Percentiles rank a stretch among this genome's conserved stretches.
Conservation (phyloP, 345 rosid genomes). For the Salix brachista region DNA sequence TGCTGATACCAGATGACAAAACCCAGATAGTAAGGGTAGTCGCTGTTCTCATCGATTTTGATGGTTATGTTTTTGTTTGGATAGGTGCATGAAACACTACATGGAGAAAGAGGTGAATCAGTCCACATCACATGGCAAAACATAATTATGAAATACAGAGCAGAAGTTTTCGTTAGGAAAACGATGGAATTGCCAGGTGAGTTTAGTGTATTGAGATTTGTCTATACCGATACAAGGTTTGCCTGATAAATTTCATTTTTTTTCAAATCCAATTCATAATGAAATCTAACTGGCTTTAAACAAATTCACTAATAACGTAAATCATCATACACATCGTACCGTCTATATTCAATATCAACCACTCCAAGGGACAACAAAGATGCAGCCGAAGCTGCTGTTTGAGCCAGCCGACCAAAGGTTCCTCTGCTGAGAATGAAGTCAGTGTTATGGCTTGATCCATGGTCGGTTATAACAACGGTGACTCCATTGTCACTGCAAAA, state of each 20-base stretch:
- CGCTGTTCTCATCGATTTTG: conserved; percentile 64
- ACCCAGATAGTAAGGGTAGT: conserved; percentile 55
- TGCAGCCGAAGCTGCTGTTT: conserved; percentile 44
- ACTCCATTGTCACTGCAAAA: conserved; percentile 57
- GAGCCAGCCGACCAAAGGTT: conserved; percentile 62
- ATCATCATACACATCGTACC: conserved; percentile 30
- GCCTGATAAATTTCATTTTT: too few relatives aligned
- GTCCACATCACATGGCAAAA: neutral
- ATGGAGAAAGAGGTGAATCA: conserved; percentile 11
- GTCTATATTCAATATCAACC: conserved; percentile 54
- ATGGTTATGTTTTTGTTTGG: conserved; percentile 56
- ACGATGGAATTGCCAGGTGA: neutral
- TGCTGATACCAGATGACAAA: conserved; percentile 62
- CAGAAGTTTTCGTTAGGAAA: neutral
- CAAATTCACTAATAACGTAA: too few relatives aligned
- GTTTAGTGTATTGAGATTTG: too few relatives aligned
- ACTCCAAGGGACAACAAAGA: conserved; percentile 44
- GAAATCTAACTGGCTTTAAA: too few relatives aligned
- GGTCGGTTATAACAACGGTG: conserved; percentile 55
- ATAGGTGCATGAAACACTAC: conserved; percentile 64
- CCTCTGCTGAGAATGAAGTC: conserved; percentile 56
- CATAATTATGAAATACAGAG: neutral
- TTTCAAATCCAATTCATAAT: too few relatives aligned
- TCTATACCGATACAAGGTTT: too few relatives aligned
- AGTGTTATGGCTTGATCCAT: conserved; percentile 43